Conservation (phyloP, 2,329 filamentous ascomycete species). For the Verticillium albo-atrum region DNA sequence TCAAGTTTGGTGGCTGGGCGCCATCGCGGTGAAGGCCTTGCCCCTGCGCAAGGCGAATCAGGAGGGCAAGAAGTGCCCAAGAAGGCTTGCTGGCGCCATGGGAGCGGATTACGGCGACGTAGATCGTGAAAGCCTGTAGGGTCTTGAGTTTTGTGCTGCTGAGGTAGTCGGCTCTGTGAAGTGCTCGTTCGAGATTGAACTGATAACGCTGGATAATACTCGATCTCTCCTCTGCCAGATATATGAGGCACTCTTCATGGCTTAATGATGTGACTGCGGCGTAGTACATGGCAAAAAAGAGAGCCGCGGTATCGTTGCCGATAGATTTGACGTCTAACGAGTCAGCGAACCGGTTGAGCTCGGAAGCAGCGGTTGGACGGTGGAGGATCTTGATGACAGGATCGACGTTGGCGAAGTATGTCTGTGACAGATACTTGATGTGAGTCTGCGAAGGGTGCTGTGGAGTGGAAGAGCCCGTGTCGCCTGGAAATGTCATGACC, state of each 20-base stretch:
- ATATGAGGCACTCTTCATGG: slow-evolving; percentile 21
- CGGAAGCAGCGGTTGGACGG: slow-evolving; percentile 29
- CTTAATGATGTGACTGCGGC: slow-evolving; percentile 29
- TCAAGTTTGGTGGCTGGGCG: slow-evolving; percentile 22
- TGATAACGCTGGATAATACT: slow-evolving; percentile 26
- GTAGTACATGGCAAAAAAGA: slow-evolving; percentile 40
- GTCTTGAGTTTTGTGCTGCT: slow-evolving; percentile 32
- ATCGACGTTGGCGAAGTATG: slow-evolving; percentile 36
- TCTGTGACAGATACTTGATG: slow-evolving; percentile 28
- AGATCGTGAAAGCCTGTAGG: slow-evolving; percentile 36
- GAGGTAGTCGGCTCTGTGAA: slow-evolving; percentile 38
- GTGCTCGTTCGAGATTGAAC: slow-evolving; percentile 28
- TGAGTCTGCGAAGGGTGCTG: slow-evolving; percentile 29
- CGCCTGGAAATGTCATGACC: background rate
- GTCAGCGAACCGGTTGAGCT: slow-evolving; percentile 20
- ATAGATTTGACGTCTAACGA: slow-evolving; percentile 12
- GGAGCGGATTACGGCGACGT: slow-evolving; percentile 21
- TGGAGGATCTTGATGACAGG: slow-evolving; percentile 40
- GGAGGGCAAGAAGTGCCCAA: slow-evolving; percentile 35
- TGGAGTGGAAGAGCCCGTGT: background rate
- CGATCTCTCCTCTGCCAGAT: slow-evolving; percentile 28
- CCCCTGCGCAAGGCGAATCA: slow-evolving; percentile 38
- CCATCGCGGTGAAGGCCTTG: slow-evolving; percentile 38
- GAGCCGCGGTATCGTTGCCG: slow-evolving; percentile 23
- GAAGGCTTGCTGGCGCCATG: slow-evolving; percentile 22